Evolutionary conservation across 371 early-diverging fungal species (phyloP).

Genomic region (Mortierella sp.): DNA sequence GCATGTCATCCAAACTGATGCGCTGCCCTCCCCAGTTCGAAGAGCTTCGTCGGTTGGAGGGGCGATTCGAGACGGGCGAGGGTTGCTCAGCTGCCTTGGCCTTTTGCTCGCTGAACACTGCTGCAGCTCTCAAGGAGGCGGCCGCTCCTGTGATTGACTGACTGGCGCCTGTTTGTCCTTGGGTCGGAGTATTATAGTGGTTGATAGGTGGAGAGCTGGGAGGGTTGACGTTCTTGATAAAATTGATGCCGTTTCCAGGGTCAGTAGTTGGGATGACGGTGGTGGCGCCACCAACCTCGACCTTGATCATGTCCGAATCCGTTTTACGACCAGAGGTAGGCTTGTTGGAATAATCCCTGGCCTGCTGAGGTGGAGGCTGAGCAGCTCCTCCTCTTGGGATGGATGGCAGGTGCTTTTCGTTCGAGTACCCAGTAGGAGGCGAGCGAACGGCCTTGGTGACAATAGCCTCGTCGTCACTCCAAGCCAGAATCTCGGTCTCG

Average conservation of each 20-base stretch:
- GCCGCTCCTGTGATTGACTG: constrained; percentile 45
- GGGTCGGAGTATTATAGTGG: constrained; percentile 9
- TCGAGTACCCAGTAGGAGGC: constrained; percentile 47
- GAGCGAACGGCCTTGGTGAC: constrained; percentile 51
- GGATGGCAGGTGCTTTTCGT: constrained; percentile 42
- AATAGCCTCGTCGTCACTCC: constrained; percentile 59
- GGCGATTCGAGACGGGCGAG: not conserved
- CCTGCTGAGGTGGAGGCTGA: not conserved
- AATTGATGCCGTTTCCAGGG: constrained; percentile 39
- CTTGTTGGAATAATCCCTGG: constrained; percentile 1
- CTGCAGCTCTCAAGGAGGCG: constrained; percentile 34
- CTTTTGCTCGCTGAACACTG: constrained; percentile 22
- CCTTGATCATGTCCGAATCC: constrained; percentile 56
- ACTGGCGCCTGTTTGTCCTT: not conserved
- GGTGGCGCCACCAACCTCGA: constrained; percentile 49
- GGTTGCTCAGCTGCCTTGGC: not conserved
- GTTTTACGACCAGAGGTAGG: constrained; percentile 12
- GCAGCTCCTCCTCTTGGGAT: constrained; percentile 27
- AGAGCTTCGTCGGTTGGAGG: constrained; percentile 10
- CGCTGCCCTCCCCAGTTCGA: constrained; percentile 38
- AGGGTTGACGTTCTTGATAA: constrained; percentile 37
- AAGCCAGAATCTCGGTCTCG: constrained; percentile 50
- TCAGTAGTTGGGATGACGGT: constrained; percentile 35
- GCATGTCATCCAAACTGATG: constrained; percentile 51
- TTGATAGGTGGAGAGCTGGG: constrained; percentile 24